phyloP scores from a whole-genome alignment of 495 filamentous ascomycete species.

The Podospora pseudopauciseta region DNA sequence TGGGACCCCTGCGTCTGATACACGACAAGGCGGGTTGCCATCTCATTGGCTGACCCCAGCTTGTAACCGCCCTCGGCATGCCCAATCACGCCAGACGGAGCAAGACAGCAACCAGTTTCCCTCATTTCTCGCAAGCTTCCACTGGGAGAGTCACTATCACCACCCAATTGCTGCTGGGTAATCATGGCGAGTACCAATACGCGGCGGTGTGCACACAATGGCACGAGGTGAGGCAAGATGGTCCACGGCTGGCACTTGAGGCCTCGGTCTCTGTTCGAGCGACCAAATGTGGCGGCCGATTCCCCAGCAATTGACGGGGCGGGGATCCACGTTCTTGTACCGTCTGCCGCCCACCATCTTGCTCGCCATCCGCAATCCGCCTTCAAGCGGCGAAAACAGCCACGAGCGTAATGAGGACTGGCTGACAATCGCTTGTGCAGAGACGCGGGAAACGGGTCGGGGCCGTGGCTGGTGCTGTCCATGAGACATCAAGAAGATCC shows the following conservation, averaged over 20 bases:
- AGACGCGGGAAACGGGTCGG: slow-evolving; percentile 23
- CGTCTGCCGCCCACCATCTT: not conserved
- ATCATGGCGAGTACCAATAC: not conserved
- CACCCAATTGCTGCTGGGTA: not conserved
- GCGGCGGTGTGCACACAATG: not conserved
- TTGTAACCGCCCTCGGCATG: slow-evolving; percentile 43
- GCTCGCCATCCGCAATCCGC: not conserved
- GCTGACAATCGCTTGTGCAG: slow-evolving; percentile 19
- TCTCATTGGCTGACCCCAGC: slow-evolving; percentile 35
- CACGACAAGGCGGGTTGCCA: slow-evolving; percentile 20
- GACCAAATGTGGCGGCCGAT: slow-evolving; percentile 4
- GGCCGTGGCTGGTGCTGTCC: slow-evolving; percentile 24
- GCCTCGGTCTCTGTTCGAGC: not conserved
- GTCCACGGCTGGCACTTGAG: not conserved
- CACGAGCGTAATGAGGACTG: slow-evolving; percentile 18
- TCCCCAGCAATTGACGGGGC: slow-evolving; percentile 1
- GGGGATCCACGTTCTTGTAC: slow-evolving; percentile 13
- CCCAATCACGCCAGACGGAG: slow-evolving; percentile 39
- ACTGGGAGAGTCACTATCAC: not conserved
- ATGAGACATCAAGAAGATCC: slow-evolving; percentile 9
- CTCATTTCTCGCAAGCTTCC: slow-evolving; percentile 14
- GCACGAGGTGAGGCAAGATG: not conserved
- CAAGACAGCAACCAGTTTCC: slow-evolving; percentile 25
- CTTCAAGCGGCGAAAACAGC: not conserved
- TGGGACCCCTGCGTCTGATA: slow-evolving; percentile 19